Base-by-base conservation (phyloP, 495 filamentous ascomycete genomes). In the Pyrenula aspistea region DNA sequence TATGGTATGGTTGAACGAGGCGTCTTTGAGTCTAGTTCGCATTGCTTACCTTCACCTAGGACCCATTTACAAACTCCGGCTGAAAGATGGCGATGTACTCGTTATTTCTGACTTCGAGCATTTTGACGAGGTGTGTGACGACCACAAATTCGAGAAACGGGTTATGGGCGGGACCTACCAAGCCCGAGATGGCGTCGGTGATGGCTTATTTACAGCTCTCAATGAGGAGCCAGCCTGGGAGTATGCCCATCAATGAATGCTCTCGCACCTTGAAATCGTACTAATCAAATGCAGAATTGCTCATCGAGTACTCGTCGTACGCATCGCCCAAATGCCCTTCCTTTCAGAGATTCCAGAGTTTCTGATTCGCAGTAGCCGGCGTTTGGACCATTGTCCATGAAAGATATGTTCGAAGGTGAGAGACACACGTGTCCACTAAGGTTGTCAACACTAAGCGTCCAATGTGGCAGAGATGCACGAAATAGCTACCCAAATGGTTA, bases 351-450 rank as follows among this genome's bases (percentile, higher is more conserved):
- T n/a, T n/a, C n/a, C n/a, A n/a, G n/a, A n/a, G n/a, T n/a, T n/a
- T n/a, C n/a, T n/a, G n/a, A n/a, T n/a, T n/a, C n/a, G n/a, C n/a
- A n/a, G 15, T 15, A 42, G 31, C 85, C 85, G 2, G 85, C 82
- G 2, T 89, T 93, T 65, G 87, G 86, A 0, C 87, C 88, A 2
- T 60, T 87, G 25, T 72, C 79, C 10, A 84, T 93, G 61, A 77
- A 69, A 22, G 71, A 65, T 53, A 90, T 89, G 86, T 88, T 85
- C 60, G 71, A 77, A 56, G 78, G 59, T 71, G 54, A 57, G 66
- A 25, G 24, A 25, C 2, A 25, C 36, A n/a, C 48, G 21, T 12
- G 3, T 22, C 19, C 23, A 49, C 22, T 25, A 8, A 19, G 1
- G 12, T 19, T 53, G 21, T 10, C 48, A 25, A 56, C 10, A 1